These are phyloP conservation scores for Ganoderma lingzhi DNA, from an alignment of 1,284 basidiomycete genomes.

Conservation along the genomic window DNA sequence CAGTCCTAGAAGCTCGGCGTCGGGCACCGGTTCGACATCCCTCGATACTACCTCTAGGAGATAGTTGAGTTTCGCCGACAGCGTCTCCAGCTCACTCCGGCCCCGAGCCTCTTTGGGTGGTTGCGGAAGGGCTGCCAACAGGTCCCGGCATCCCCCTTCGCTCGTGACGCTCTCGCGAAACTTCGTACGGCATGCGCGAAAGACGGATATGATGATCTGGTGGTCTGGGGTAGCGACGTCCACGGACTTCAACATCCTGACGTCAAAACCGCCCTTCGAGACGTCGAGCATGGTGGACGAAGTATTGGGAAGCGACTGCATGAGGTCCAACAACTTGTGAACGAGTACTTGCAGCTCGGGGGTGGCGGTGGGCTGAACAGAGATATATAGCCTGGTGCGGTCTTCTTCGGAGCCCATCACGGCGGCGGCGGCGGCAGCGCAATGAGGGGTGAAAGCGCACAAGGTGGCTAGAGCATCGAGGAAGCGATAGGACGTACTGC, in stretches of 20 bases:
- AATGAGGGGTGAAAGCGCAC: too few relatives aligned
- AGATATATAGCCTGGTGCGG: too few relatives aligned
- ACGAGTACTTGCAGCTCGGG: too few relatives aligned
- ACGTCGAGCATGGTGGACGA: too few relatives aligned
- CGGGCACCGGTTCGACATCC: background rate
- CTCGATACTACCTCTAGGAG: background rate
- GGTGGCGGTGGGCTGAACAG: too few relatives aligned
- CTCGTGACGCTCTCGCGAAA: too few relatives aligned
- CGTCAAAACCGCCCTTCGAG: background rate
- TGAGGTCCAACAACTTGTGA: too few relatives aligned
- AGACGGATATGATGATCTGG: background rate
- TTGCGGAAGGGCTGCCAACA: background rate
- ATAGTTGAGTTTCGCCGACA: background rate
- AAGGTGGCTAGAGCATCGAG: too few relatives aligned
- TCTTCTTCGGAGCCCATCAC: too few relatives aligned
- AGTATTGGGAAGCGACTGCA: too few relatives aligned
- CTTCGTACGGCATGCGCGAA: background rate
- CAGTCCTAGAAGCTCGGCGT: background rate
- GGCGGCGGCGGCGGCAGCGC: too few relatives aligned
- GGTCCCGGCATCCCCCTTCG: background rate
- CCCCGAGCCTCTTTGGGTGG: background rate
- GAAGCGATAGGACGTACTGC: too few relatives aligned
- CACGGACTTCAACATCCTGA: background rate
- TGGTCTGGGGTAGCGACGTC: background rate
- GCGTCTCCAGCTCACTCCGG: background rate